Percentiles rank a stretch among this genome's conserved stretches.
Conservation (phyloP, 768 basidiomycete species). For the Boletus subparvulus region DNA sequence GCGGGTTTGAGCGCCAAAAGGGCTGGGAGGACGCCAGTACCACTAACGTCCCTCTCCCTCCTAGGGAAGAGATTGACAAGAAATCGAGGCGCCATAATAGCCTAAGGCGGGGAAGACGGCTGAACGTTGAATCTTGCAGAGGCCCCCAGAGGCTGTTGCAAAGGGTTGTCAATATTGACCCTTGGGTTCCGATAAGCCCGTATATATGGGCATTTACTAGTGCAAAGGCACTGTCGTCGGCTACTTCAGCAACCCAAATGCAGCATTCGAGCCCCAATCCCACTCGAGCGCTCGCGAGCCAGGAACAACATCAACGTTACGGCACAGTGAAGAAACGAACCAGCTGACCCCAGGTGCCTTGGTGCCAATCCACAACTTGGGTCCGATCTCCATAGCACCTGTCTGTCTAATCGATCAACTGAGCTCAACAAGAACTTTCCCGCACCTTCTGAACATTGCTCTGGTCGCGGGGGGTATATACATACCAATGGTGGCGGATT, state of each 20-base stretch:
- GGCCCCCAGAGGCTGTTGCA: background rate
- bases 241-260: constrained; percentile 11
- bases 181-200: background rate
- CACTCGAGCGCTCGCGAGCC: constrained; percentile 6
- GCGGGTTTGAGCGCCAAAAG: constrained; percentile 46
- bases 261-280: background rate
- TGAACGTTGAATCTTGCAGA: background rate
- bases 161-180: background rate
- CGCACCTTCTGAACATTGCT: background rate
- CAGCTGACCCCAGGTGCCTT: constrained; percentile 6
- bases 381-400: background rate
- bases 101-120: background rate
- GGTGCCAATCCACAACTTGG: background rate
- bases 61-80: constrained; percentile 48
- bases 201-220: constrained; percentile 4
- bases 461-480: background rate
- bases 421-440: background rate
- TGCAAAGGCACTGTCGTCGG: constrained; percentile 6
- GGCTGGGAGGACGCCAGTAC: constrained; percentile 42
- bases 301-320: constrained; percentile 20
- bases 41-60: constrained; percentile 38
- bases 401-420: background rate
- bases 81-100: constrained; percentile 34
- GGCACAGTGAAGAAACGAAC: constrained; percentile 6
- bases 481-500: background rate